A percentile compares a stretch with the other conserved stretches of the same genome.
phyloP scores from a whole-genome alignment of 139 green algal genomes.

The Coelastrella sp. region DNA sequence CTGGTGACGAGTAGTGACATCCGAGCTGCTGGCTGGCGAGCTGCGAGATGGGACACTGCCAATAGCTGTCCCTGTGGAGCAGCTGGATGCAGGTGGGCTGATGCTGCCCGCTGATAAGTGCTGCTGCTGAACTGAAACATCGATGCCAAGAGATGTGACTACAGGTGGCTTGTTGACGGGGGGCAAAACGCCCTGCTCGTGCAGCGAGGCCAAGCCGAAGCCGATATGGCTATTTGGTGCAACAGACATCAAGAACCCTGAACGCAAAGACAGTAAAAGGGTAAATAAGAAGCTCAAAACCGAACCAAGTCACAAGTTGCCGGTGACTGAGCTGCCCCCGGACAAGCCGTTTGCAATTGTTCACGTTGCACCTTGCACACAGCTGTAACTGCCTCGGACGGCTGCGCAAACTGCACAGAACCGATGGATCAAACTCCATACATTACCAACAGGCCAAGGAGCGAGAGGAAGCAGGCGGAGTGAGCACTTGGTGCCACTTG shows the following conservation, averaged over 20 bases:
- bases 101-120: background rate
- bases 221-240: background rate
- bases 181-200: background rate
- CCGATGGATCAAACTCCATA: background rate
- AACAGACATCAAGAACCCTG: background rate
- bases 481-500: background rate
- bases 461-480: background rate
- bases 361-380: background rate
- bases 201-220: background rate
- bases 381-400: background rate
- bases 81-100: slow-evolving; percentile 28
- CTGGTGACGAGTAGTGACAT: background rate
- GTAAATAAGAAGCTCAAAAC: too few species aligned
- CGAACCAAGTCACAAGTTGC: too few species aligned
- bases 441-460: background rate
- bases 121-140: background rate
- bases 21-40: background rate
- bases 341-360: background rate
- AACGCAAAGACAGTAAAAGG: too few species aligned
- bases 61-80: slow-evolving; percentile 16
- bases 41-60: background rate
- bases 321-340: too few species aligned
- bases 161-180: background rate
- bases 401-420: background rate
- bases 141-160: background rate